Base-by-base conservation (phyloP, 768 basidiomycete genomes). In the Leccinum longicurvipes region DNA sequence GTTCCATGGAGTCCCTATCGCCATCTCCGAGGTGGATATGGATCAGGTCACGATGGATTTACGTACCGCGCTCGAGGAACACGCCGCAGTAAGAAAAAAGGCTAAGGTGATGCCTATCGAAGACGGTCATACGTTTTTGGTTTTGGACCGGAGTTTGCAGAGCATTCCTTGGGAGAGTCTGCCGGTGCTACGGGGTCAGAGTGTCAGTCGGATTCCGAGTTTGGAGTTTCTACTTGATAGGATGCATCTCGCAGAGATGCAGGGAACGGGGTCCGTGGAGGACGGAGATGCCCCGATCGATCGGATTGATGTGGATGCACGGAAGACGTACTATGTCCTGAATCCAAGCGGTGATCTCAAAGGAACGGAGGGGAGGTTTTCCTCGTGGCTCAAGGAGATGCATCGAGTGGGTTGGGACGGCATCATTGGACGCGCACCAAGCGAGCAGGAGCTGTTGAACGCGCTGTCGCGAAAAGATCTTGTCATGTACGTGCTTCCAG, bases 131-230 rank as follows among this genome's bases (percentile, higher is more conserved):
- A 71, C 86, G 32, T 96, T 98, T 74, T 76, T 98, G 57, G 82
- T 96, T 19, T 78, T 98, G 48, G 97, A 98, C 72, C 91, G 91
- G 72, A 86, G 90, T 56, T 74, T 95, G 11, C 91, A 94, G 65
- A 83, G 85, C 0, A 78, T 98, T 53, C 95, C 97, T 2, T 98
- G 96, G 96, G 97, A 98, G 72, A 95, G 89, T 24, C 83, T 98
- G 14, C 94, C 96, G 0, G 81, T 87, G 41, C 74, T 98, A 11
- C 80, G 91, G 41, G 91, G 89, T 9, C 79, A 86, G 48, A 91
- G 93, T 51, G 82, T 98, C 66, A 94, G 91, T 67, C 87, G 97
- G n/a, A 85, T 98, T 59, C 97, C 97, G 2, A 91, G 88, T 32
- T 68, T 94, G 36, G 82, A 91, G 54, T 98, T 98, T 77, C 75